Conservation (phyloP, 768 basidiomycete genomes). For the Crucibulum laeve region DNA sequence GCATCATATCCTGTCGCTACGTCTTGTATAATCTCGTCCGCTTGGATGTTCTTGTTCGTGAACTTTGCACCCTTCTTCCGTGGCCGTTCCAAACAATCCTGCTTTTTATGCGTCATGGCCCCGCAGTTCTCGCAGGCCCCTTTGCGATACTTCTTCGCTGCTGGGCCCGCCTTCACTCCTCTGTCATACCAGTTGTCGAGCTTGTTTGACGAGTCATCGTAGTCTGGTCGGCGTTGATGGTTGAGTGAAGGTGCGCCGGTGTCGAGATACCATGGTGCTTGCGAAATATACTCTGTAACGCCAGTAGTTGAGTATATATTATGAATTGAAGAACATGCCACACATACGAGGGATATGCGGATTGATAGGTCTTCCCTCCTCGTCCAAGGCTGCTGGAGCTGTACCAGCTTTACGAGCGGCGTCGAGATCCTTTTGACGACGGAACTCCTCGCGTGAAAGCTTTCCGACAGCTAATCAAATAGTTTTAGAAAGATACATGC, state of each 20-base stretch:
- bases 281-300: slow-evolving; percentile 87
- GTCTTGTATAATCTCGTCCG: slow-evolving; percentile 88
- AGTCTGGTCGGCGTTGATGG: slow-evolving; percentile 85
- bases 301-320: not conserved
- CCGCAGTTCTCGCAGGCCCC: slow-evolving; percentile 99
- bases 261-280: slow-evolving; percentile 98
- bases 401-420: slow-evolving; percentile 98
- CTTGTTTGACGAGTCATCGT: slow-evolving; percentile 53
- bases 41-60: slow-evolving; percentile 83
- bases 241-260: slow-evolving; percentile 90
- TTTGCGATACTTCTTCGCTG: slow-evolving; percentile 94
- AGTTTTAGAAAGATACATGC: slow-evolving; percentile 7
- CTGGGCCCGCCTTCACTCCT: slow-evolving; percentile 78
- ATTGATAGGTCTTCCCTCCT: slow-evolving; percentile 94
- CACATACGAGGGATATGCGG: slow-evolving; percentile 94
- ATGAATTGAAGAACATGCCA: not conserved
- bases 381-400: slow-evolving; percentile 92
- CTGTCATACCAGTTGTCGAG: slow-evolving; percentile 92
- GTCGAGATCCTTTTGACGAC: slow-evolving; percentile 94
- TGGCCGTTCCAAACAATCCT: slow-evolving; percentile 94
- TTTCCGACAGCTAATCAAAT: slow-evolving; percentile 66
- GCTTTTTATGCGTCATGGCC: slow-evolving; percentile 86
- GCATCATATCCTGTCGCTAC: slow-evolving; percentile 79
- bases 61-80: slow-evolving; percentile 94
- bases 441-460: slow-evolving; percentile 90